Evolutionary conservation across 2,329 filamentous ascomycete genomes (phyloP), one percentile per base, ranked within the genome.

Genomic region (Paraconiothyrium brasiliense): DNA sequence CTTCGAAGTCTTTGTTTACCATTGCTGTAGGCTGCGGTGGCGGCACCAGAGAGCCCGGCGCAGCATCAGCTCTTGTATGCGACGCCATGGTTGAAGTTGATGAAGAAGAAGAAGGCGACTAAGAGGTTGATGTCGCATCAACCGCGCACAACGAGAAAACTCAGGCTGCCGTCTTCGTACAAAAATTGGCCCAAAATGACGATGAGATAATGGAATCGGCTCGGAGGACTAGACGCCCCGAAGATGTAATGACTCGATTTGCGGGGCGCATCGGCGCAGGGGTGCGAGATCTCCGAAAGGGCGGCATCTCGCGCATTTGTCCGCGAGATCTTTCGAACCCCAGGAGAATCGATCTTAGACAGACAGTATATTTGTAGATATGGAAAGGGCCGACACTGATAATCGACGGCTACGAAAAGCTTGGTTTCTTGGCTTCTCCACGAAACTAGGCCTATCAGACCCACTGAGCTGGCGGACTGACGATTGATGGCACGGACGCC

Each of bases 391-490:
- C 9, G 49, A n/a, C 8, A 39, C 11, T 30, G 43, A 48, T 39
- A 35, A 27, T 48, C 44, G 20, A 57, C 54, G 54, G 54, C 43
- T 46, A 24, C n/a, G 43, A 20, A 46, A 57, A 57, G 46, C 43
- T 49, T 57, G 14, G 30, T 57, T 24, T 16, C 54, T 57, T 57
- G 54, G 44, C 54, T 48, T 13, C 35, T 14, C 4, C 8, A 41
- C 47, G 43, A 55, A 34, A 34, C 27, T 34, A 37, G 39, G 52
- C 39, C 24, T 34, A 35, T 46, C 16, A 55, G 52, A 44, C 30
- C 4, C 32, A 39, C 20, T 20, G 43, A 24, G 43, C n/a, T 4
- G 24, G 9, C 20, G 39, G 39, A n/a, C 39, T 30, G 27, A 30
- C 16, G 37, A 41, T 9, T 10, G 35, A 10, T 14, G 35, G 3